Percentiles rank a stretch among this genome's conserved stretches.
These are phyloP conservation scores for Rhynchospora pubera DNA, from an alignment of 176 grass and related monocot species.

Conservation along the genomic window DNA sequence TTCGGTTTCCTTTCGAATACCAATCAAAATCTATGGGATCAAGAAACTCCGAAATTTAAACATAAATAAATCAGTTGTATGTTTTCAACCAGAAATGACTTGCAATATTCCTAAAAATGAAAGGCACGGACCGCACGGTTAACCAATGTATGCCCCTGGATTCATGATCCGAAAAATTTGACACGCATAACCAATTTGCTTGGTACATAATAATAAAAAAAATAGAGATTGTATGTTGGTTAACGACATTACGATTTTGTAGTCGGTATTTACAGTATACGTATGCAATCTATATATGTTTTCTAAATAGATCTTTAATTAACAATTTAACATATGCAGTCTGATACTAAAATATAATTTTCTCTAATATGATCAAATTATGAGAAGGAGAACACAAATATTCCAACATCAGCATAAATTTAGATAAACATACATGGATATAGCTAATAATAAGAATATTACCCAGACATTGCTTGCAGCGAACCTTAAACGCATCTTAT, in stretches of 20 bases:
- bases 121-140: neutral
- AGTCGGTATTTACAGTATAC: neutral
- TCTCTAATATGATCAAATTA: neutral
- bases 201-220: neutral
- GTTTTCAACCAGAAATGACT: neutral
- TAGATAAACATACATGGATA: constrained; percentile 7
- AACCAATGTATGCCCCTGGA: neutral
- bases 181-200: neutral
- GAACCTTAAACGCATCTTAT: constrained; percentile 1
- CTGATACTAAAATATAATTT: neutral
- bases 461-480: neutral
- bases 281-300: no score
- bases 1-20: neutral
- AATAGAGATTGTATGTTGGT: neutral
- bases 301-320: no score
- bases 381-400: neutral
- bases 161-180: neutral
- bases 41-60: neutral
- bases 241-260: neutral
- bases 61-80: neutral
- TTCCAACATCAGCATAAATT: neutral
- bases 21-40: neutral
- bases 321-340: no score
- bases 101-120: neutral
- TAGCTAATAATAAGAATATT: neutral